Base-by-base conservation (phyloP, 768 basidiomycete species). In the Hebeloma cylindrosporum region DNA sequence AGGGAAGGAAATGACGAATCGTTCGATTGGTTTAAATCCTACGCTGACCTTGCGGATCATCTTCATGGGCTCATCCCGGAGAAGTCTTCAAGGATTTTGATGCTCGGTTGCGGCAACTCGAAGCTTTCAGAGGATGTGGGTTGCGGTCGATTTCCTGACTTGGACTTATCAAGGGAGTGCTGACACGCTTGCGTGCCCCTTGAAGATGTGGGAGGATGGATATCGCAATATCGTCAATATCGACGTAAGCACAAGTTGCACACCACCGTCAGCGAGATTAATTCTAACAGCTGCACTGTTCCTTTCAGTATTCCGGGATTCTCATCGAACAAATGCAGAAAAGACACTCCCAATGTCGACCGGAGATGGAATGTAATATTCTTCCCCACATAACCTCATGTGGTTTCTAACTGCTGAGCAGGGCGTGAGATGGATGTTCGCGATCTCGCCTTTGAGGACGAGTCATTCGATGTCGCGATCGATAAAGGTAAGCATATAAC, bases 21-120 rank as follows among this genome's bases (percentile, higher is more conserved):
- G 5, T 91, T 87, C 50, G 90, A 93, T 65, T 93, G 90, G 90
- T 91, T 91, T 71, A 91, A 89, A 61, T 80, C 82, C 7, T 93
- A 91, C 55, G 61, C 63, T 2, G 88, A 93, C 45, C 69, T 93
- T n/a, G 74, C 82, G 5, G 63, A 74, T 36, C 63, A 83, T 14
- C 62, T 93, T 14, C 73, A 73, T 29, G 75, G 75, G 25, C 66
- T 85, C 23, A 74, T 93, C 16, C 87, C 86, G 0, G 65, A 78
- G 49, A 84, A 75, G 60, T 57, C 60, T 3, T 73, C 80, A 2
- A 70, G 73, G 18, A 85, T 92, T 51, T 63, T 92, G 33, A 85
- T 93, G 75, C 79, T 93, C 13, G 88, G 87, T 42, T 92, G 89
- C 58, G 89, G 90, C 7, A 92, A 91, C 62, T 88, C 89, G 3